Evolutionary conservation across 2,329 filamentous ascomycete genomes (phyloP), one percentile per base, ranked within the genome.

Genomic region (Fusarium compactum): DNA sequence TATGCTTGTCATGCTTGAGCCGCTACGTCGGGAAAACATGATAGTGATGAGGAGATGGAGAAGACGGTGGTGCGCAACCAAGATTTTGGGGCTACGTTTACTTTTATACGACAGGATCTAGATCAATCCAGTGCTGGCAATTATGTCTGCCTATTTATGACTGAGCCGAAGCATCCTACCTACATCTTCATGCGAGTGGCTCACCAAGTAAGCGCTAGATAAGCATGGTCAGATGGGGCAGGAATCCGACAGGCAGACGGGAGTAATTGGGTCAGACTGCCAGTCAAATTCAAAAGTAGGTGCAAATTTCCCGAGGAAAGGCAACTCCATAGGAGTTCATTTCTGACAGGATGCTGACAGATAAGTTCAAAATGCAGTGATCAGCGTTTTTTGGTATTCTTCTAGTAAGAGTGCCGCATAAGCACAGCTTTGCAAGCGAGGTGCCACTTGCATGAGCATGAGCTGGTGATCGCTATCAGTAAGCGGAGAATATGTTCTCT

Each of bases 221-320:
- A 38, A 38, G 34, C 34, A 6, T 38, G 34, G 34, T 38, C 34
- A 38, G 34, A 38, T 38, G 10, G 3, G 18, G 9, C 34, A 18
- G 3, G 27, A 29, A 11, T 3, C 10, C 27, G 27, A 29, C 11
- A 29, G 27, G 27, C 27, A 29, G 10, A 11, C 5, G 4, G 1
- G 10, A 5, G 10, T 11, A 11, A 29, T 29, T 11, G 27, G 27
- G 27, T 29, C 18, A 38, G 18, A 38, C 3, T 12, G 34, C 34
- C 34, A 38, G 6, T n/a, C 10, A 38, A 38, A 12, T 38, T 12
- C 18, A 38, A 0, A 12, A 12, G 3, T 7, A 12, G 18, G 1
- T 12, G 10, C 18, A n/a, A 38, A n/a, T 12, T n/a, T 11, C 1
- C 34, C 18, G 10, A 38, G 4, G 3, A n/a, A n/a, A 2, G 0